Evolutionary conservation across 768 basidiomycete species (phyloP), one percentile per base, ranked within the genome.

Genomic region (Phylloporus sp.): DNA sequence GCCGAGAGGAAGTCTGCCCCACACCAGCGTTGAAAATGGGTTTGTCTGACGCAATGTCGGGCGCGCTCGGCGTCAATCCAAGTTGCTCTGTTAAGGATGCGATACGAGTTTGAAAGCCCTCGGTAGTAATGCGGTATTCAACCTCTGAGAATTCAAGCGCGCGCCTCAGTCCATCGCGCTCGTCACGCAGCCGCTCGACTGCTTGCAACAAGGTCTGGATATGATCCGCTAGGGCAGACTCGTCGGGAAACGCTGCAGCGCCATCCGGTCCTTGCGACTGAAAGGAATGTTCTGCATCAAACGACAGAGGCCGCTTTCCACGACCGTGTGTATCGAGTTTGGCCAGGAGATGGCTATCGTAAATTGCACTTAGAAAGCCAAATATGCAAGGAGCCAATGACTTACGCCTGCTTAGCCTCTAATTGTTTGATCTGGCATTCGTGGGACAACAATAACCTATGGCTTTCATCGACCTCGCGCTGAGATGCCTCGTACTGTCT

Each of bases 91-190:
- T 54, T 42, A 53, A 62, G 46, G 40, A 66, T 2, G 69, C 61
- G 18, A 84, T 65, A 47, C 76, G 77, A 27, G 71, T 68, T 56
- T 82, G 74, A 38, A 84, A 63, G 0, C 80, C 75, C 49, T 86
- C 76, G 14, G 80, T 73, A 3, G 79, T 69, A 55, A 86, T 84
- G 52, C 70, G 77, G 21, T 79, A 78, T 65, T 90, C 87, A 3
- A 73, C 70, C 52, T 84, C 75, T 44, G 84, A 67, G 63, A 89
- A 90, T 39, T 84, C 74, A 13, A 90, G 64, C 44, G 83, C 75
- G 6, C 81, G 74, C 41, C 74, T 74, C 22, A 87, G 71, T 37
- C 64, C 69, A 51, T 89, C 82, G 5, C 86, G 74, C 54, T 90
- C 85, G 5, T 63, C 62, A 5, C 87, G 80, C 37, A 89, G 69